These are phyloP conservation scores for Aspergillus panamensis DNA, from an alignment of 495 filamentous ascomycete genomes.

Conservation along the genomic window DNA sequence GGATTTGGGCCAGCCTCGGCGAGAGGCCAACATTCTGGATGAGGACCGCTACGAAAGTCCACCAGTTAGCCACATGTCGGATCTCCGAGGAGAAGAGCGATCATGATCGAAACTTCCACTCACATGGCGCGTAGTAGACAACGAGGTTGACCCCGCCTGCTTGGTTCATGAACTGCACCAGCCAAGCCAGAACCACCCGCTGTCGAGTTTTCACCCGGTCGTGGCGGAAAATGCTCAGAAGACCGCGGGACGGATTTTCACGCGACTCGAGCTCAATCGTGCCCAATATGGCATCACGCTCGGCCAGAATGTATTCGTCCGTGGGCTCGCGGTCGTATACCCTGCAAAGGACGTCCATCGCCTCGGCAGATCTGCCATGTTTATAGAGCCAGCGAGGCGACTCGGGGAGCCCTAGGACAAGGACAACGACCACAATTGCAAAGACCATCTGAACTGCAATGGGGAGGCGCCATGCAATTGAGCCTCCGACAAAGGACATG, in stretches of 20 bases:
- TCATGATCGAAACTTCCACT: neutral
- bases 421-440: neutral
- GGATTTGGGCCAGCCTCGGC: no score
- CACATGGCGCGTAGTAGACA: neutral
- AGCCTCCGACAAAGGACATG: neutral
- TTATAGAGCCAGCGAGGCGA: neutral
- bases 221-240: neutral
- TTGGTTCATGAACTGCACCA: neutral
- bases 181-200: neutral
- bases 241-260: neutral
- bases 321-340: neutral
- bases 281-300: neutral
- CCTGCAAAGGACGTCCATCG: neutral
- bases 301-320: neutral
- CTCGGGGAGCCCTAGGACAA: neutral
- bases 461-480: neutral
- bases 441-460: neutral
- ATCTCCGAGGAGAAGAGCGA: neutral
- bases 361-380: neutral
- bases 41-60: no score
- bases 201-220: neutral
- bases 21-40: no score
- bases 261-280: neutral
- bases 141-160: neutral
- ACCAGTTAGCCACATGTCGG: no score